Evolutionary conservation across 208 protist species (phyloP), one percentile per base, ranked within the genome.

Genomic region (Wallacemonas sp.): DNA sequence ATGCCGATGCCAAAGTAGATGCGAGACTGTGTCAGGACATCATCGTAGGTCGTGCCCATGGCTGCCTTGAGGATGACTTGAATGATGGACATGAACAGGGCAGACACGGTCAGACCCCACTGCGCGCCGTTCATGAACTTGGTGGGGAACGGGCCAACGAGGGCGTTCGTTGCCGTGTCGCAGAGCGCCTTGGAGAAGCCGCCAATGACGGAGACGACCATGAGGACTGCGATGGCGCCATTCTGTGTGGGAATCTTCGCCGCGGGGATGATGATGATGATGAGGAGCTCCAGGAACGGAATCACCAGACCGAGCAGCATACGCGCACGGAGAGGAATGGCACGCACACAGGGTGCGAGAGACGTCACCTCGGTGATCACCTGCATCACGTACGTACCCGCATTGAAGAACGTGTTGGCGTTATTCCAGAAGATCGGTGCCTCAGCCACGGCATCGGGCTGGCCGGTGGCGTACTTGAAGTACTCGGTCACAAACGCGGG

Each of bases 1-100:
- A 90, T 81, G 30, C 68, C 81, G 57, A 94, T 74, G 58, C 79
- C 76, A 61, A 92, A 91, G 79, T 92, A 94, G 44, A 94, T 87
- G 58, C 74, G 75, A 6, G 83, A 85, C 72, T 85, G 79, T 8
- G 55, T 81, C n/a, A 86, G 68, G 6, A 77, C 47, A 36, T 81
- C 74, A 2, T 87, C 54, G 65, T 76, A 87, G 39, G 72, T 63
- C 3, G 68, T 70, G 39, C 69, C 61, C 78, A 93, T 87, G 27
- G 81, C 70, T 16, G 69, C 80, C 83, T 93, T 90, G 49, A 92
- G 78, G 46, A 90, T 90, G 58, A 85, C 69, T 68, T 88, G 85
- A 32, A 96, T 61, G 48, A 84, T 38, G 9, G 81, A 88, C 67
- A 88, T 80, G 70, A 88, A 55, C 30, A 93, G 54, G 14, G 77